Percentiles rank a stretch among this genome's conserved stretches.
These are phyloP conservation scores for Medicago lupulina DNA, from an alignment of 306 rosid genomes.

Conservation along the genomic window DNA sequence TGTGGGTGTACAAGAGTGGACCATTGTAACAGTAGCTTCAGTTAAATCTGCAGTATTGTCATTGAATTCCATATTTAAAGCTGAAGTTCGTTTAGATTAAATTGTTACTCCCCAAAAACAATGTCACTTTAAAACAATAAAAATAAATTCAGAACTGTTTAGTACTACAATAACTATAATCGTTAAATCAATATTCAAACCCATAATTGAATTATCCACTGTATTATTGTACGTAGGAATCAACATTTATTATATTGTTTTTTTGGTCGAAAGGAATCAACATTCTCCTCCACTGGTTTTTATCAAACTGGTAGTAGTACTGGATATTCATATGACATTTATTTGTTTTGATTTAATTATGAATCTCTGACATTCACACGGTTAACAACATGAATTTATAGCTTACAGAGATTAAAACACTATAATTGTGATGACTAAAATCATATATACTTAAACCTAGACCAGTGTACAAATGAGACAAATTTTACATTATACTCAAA, in stretches of 20 bases:
- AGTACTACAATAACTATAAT: slow-evolving; percentile 23
- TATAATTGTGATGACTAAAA: too few species aligned
- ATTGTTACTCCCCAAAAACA: slow-evolving; percentile 31
- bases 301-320: neutral
- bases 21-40: slow-evolving; percentile 4
- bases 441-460: too few species aligned
- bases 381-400: too few species aligned
- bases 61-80: slow-evolving; percentile 33
- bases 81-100: slow-evolving; percentile 30
- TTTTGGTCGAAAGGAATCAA: neutral
- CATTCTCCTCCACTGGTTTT: slow-evolving; percentile 14
- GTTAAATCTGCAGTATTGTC: slow-evolving; percentile 20
- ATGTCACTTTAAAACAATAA: slow-evolving; percentile 27
- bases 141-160: neutral
- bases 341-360: neutral
- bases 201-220: slow-evolving; percentile 6
- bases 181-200: slow-evolving; percentile 3
- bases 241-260: too few species aligned
- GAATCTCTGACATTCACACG: neutral
- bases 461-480: too few species aligned
- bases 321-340: neutral
- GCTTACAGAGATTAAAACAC: too few species aligned
- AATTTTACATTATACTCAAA: too few species aligned
- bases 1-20: too few species aligned
- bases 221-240: slow-evolving; percentile 23